A percentile compares a stretch with the other conserved stretches of the same genome.
These are phyloP conservation scores for Colletotrichum costaricense DNA, from an alignment of 2,329 filamentous ascomycete genomes.

Conservation along the genomic window DNA sequence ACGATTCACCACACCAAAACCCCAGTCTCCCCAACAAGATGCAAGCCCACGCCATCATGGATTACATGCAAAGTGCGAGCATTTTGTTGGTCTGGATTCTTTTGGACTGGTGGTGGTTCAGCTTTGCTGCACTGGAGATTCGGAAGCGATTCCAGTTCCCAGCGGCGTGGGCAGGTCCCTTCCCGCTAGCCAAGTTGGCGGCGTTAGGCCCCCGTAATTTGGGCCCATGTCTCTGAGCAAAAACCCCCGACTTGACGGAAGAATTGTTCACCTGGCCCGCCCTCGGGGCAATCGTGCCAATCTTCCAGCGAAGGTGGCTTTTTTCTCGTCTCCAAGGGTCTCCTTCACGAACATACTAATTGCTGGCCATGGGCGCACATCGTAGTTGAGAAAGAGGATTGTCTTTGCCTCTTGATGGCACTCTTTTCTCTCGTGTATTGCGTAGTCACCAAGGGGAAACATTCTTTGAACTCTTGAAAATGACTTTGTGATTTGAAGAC, in stretches of 20 bases:
- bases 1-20: neutral
- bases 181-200: neutral
- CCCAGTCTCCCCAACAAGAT: neutral
- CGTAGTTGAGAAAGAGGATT: neutral
- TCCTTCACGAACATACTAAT: neutral
- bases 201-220: neutral
- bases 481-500: neutral
- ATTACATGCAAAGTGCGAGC: neutral
- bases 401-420: neutral
- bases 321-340: neutral
- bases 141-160: slow-evolving; percentile 12
- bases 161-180: slow-evolving; percentile 6
- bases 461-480: neutral
- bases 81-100: neutral
- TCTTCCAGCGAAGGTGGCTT: slow-evolving; percentile 28
- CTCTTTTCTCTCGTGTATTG: neutral
- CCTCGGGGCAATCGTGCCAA: slow-evolving; percentile 31
- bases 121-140: neutral
- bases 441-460: neutral
- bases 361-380: neutral
- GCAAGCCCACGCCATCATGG: slow-evolving; percentile 19
- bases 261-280: slow-evolving; percentile 25
- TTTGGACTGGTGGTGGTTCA: neutral
- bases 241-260: slow-evolving; percentile 34
- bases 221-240: neutral